Base-by-base conservation (phyloP, 2,329 filamentous ascomycete species). In the Paraconiothyrium brasiliense region DNA sequence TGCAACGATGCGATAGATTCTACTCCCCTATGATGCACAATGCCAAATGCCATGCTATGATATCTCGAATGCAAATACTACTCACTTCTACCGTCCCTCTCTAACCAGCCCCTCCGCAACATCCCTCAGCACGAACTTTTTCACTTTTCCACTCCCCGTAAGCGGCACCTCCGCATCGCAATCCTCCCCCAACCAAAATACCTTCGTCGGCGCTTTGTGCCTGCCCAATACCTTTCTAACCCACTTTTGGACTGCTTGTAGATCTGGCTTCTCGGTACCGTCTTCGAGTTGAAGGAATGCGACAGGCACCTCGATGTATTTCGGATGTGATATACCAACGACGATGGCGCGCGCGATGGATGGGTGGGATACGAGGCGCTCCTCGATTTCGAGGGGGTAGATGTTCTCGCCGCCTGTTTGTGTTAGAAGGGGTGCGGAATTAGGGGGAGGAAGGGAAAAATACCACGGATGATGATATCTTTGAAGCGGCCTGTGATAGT, bases 401-500 rank as follows among this genome's bases (percentile, higher is more conserved):
- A 79, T 78, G 58, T 78, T 79, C 48, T 79, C 77, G 37, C 76
- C 76, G 14, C 76, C 76, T 79, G 41, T 4, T 32, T 34, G 30
- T 37, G 32, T 41, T 13, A 41, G 39, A n/a, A 2, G 10, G 11
- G 20, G 24, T 2, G 20, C 22, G n/a, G 32, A 24, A 49, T 20
- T 35, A 10, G 35, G 6, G 11, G 8, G n/a, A 22, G 20, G 32
- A n/a, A 2, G 22, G 14, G 4, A 10, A 54, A 32, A 74, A 41
- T 67, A 77, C 88, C 90, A 69, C 90, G 83, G 62, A 93, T 93
- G 60, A 93, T 92, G 39, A 93, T 92, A 61, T 93, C 91, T 79
- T 93, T 93, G 79, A 92, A 92, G 22, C 90, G 83, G 0, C 91
- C 90, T 0, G 90, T 93, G 67, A 93, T 92, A 7, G 82, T 76